These are phyloP conservation scores for Brassica napus DNA, from an alignment of 345 rosid species.

Conservation along the genomic window Da-Ae NC_063444.1:35892501-35893000, in stretches of 20 bases:
- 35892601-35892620: slow-evolving; percentile 58
- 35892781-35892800: slow-evolving; percentile 94
- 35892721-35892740: slow-evolving; percentile 91
- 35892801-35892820: slow-evolving; percentile 95
- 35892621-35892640: slow-evolving; percentile 68
- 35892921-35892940: slow-evolving; percentile 93
- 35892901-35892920: slow-evolving; percentile 57
- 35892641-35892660: slow-evolving; percentile 31
- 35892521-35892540: slow-evolving; percentile 79
- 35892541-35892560: slow-evolving; percentile 93
- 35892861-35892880: neutral
- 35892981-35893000: slow-evolving; percentile 47
- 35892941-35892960: slow-evolving; percentile 91
- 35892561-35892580: slow-evolving; percentile 84
- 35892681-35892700: neutral
- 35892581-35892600: slow-evolving; percentile 79
- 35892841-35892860: slow-evolving; percentile 5
- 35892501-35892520: slow-evolving; percentile 91
- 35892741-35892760: slow-evolving; percentile 94
- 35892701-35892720: slow-evolving; percentile 42
- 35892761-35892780: slow-evolving; percentile 92
- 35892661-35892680: neutral
- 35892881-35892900: neutral
- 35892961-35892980: slow-evolving; percentile 72
- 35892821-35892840: slow-evolving; percentile 90